Base-by-base conservation (phyloP, 2,329 filamentous ascomycete species). In the Colletotrichum horii region DNA sequence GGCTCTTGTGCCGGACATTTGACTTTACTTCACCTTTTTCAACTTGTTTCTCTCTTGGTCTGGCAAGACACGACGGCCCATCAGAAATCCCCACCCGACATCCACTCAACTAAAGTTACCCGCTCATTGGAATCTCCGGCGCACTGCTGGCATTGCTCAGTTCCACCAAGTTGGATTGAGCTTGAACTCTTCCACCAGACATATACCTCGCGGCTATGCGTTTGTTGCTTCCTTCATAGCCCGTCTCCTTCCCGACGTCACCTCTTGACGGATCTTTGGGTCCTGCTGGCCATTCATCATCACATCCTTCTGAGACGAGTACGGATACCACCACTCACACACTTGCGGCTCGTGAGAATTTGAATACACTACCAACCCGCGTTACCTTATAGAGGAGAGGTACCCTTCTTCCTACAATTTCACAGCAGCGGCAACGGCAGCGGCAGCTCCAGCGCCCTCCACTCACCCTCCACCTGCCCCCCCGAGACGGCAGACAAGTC, bases 41-140 rank as follows among this genome's bases (percentile, higher is more conserved):
- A 15, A 61, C 48, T 19, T 69, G 52, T 69, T 61, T 36, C 66
- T 24, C 55, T 69, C 66, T 43, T 75, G 32, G 72, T 62, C 69
- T 38, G 26, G 32, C 65, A 60, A 52, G 71, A 66, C 72, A 62
- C 61, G 38, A 66, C 60, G 60, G 66, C 11, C 34, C 26, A 66
- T 70, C 32, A 56, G 34, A 61, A 28, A 16, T 66, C 72, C 30
- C 68, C 72, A 71, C 68, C 36, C 22, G 36, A 66, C 62, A 75
- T 36, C 72, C 72, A 75, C 72, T 19, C 61, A 65, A 58, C 72
- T 55, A 71, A 71, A 66, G 61, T 71, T 75, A 61, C 68, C 72
- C 72, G 66, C 72, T 66, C 36, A 55, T 66, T 75, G 71, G 71
- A 73, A 70, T 70, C 65, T 43, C 68, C 68, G 68, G 28, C 72